Percentiles rank a stretch among this genome's conserved stretches.
These are phyloP conservation scores for Calocybe gangraenosa DNA, from an alignment of 768 basidiomycete genomes.

Conservation along the genomic window DNA sequence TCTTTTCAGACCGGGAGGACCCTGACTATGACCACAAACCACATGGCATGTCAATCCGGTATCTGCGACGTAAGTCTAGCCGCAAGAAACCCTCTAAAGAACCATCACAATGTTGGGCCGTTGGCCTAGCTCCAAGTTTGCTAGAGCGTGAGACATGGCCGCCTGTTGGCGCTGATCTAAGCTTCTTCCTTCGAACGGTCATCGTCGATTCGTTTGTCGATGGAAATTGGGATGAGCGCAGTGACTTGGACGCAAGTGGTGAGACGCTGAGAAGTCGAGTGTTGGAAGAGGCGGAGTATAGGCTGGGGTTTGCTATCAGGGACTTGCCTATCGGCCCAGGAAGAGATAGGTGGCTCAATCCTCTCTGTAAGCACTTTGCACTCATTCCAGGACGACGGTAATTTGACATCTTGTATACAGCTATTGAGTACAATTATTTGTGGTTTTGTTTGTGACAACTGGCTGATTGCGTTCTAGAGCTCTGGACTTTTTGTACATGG, in stretches of 20 bases:
- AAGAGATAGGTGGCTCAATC: constrained; percentile 77
- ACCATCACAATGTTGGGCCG: constrained; percentile 44
- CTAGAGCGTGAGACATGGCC: constrained; percentile 80
- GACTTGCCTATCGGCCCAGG: constrained; percentile 63
- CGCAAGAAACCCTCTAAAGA: constrained; percentile 18
- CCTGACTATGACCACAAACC: constrained; percentile 32
- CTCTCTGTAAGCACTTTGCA: constrained; percentile 63
- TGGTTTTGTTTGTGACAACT: no score
- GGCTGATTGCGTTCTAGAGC: constrained; percentile 46
- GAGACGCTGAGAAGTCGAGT: constrained; percentile 21
- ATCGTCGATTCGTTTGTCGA: constrained; percentile 74
- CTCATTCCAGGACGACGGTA: constrained; percentile 1
- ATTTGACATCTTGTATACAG: constrained; percentile 21
- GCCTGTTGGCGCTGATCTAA: constrained; percentile 79
- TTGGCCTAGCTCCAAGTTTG: constrained; percentile 73
- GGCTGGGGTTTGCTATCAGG: constrained; percentile 81
- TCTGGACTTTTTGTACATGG: constrained; percentile 85
- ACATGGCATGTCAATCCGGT: constrained; percentile 30
- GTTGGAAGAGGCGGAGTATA: constrained; percentile 62
- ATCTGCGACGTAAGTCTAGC: constrained; percentile 26
- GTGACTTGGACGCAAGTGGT: constrained; percentile 25
- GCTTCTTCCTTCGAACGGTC: constrained; percentile 78
- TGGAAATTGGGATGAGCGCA: constrained; percentile 3
- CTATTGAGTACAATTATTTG: constrained; percentile 52
- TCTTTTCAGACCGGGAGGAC: constrained; percentile 74